Base-by-base conservation (phyloP, 2,329 filamentous ascomycete genomes). In the Aspergillus sergii region DNA sequence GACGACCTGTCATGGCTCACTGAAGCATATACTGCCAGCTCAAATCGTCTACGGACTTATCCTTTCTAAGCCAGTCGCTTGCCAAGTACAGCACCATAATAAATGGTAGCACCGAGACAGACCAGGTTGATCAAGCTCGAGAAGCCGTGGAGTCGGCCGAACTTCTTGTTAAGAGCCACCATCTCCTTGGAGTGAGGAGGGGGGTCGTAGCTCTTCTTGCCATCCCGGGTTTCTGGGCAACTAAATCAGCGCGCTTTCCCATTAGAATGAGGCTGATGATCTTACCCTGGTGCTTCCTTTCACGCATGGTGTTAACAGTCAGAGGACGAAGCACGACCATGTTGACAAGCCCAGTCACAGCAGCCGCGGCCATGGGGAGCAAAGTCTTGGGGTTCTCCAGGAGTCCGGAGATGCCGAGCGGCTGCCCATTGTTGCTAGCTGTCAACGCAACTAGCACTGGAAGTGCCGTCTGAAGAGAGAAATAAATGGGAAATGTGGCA, bases 171-270 rank as follows among this genome's bases (percentile, higher is more conserved):
- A 71, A 96, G 78, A 10, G 83, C 84, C 69, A 87, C 78, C 94
- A 98, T 97, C 81, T 94, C 92, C 69, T 89, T 84, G 6, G 91
- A 95, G 72, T 96, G 92, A 45, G 93, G 91, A 1, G 89, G 85
- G 58, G 86, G 81, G 67, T 96, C 93, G 72, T 91, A 91, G 78
- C 89, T 92, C 75, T 91, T 91, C 85, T 96, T 97, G 60, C 93
- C 93, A 75, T 97, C 94, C 71, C 90, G 88, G 65, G 90, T 93
- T 83, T 94, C 94, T 85, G 46, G 34, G 32, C 26, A 34, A 26
- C 10, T 5, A 39, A 10, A 53, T 28, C 28, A 56, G 30, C 23
- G 9, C 9, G 3, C n/a, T 43, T 41, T 7, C 28, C 36, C 26
- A 26, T 34, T 9, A 12, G 2, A 9, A n/a, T 11, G n/a, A n/a